These are phyloP conservation scores for Raphanus hybrid DNA, from an alignment of 441 rosid species.

Conservation along the genomic window DNA sequence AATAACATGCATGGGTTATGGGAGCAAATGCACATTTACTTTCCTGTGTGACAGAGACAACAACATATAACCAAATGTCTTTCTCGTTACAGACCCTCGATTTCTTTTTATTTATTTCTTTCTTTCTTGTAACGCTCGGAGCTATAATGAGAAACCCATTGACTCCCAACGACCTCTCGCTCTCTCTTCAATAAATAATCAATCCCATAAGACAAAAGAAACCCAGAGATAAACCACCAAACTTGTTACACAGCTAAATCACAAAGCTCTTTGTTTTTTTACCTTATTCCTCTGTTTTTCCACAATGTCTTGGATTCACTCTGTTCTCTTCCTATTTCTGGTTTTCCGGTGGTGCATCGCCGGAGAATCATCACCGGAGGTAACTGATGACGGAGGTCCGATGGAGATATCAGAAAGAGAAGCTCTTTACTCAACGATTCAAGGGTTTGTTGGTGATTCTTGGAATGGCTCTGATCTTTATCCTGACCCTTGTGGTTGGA, in stretches of 20 bases:
- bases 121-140: slow-evolving; percentile 20
- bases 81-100: slow-evolving; percentile 42
- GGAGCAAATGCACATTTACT: slow-evolving; percentile 43
- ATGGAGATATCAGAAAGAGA: slow-evolving; percentile 71
- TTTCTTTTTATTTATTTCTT: background rate
- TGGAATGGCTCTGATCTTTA: slow-evolving; percentile 95
- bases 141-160: slow-evolving; percentile 34
- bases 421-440: slow-evolving; percentile 69
- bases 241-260: slow-evolving; percentile 2
- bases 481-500: slow-evolving; percentile 98
- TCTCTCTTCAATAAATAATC: slow-evolving; percentile 34
- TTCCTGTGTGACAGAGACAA: slow-evolving; percentile 40
- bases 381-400: slow-evolving; percentile 52
- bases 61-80: slow-evolving; percentile 46
- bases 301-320: slow-evolving; percentile 38
- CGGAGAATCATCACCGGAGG: slow-evolving; percentile 24
- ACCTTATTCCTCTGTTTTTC: background rate
- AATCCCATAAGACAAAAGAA: slow-evolving; percentile 26
- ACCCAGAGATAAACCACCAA: slow-evolving; percentile 21
- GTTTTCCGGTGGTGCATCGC: slow-evolving; percentile 20
- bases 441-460: slow-evolving; percentile 81
- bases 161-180: slow-evolving; percentile 40
- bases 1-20: slow-evolving; percentile 27
- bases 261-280: slow-evolving; percentile 3
- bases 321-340: slow-evolving; percentile 14